Evolutionary conservation across 2,329 filamentous ascomycete genomes (phyloP).

Genomic region (Hypoxylon sp.): DNA sequence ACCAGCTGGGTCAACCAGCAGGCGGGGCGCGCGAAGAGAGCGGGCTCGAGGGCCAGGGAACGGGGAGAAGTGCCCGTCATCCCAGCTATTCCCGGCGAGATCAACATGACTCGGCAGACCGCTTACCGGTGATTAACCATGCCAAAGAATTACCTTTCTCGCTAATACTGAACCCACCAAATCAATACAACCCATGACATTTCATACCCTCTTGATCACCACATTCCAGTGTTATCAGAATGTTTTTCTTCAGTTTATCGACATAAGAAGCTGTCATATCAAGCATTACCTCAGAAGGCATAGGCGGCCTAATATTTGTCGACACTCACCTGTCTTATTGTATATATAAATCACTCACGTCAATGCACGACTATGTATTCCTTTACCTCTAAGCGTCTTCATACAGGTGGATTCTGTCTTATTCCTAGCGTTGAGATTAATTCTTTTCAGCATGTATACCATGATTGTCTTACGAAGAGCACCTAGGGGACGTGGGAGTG

Average conservation of each 20-base stretch:
- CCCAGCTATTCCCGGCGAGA: slow-evolving; percentile 44
- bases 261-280: slow-evolving; percentile 6
- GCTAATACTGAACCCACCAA: slow-evolving; percentile 25
- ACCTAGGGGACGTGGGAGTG: neutral
- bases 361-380: slow-evolving; percentile 10
- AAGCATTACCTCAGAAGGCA: slow-evolving; percentile 1
- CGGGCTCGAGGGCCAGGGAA: slow-evolving; percentile 55
- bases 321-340: slow-evolving; percentile 17
- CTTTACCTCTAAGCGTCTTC: slow-evolving; percentile 7
- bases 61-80: slow-evolving; percentile 46
- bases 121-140: slow-evolving; percentile 40
- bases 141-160: slow-evolving; percentile 1
- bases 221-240: neutral
- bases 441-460: slow-evolving; percentile 26
- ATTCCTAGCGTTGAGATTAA: slow-evolving; percentile 19
- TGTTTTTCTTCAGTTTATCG: slow-evolving; percentile 1
- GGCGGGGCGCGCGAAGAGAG: slow-evolving; percentile 64
- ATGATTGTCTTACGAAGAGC: slow-evolving; percentile 18
- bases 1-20: slow-evolving; percentile 75
- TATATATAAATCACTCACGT: slow-evolving; percentile 18
- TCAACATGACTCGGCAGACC: slow-evolving; percentile 41
- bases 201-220: slow-evolving; percentile 9
- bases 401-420: slow-evolving; percentile 1
- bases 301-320: neutral
- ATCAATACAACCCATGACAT: slow-evolving; percentile 8